Evolutionary conservation across 2,329 filamentous ascomycete species (phyloP).

Genomic region (Onygenales sp.): DNA sequence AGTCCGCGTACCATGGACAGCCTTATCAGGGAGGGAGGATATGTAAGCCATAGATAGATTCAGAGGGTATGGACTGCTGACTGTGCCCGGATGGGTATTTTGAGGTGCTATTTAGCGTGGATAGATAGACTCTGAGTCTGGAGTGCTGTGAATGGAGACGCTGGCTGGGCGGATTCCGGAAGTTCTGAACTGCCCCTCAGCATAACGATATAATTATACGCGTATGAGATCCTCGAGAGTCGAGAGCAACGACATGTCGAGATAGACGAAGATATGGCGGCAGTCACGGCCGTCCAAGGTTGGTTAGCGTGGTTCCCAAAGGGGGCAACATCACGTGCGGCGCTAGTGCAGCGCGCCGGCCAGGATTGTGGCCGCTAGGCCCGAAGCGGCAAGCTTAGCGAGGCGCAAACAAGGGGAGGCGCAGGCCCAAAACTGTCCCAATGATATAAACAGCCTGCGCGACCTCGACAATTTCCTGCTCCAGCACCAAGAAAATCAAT

Average conservation of each 20-base stretch:
- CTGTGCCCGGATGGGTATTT: too few relatives aligned
- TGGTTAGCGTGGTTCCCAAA: neutral
- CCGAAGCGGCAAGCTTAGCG: conserved; percentile 19
- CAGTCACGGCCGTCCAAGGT: neutral
- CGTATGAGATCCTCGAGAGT: too few relatives aligned
- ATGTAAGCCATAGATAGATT: neutral
- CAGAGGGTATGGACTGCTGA: too few relatives aligned
- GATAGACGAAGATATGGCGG: neutral
- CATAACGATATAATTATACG: too few relatives aligned
- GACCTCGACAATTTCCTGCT: conserved; percentile 26
- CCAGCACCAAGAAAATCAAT: neutral
- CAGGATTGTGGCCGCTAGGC: conserved; percentile 14
- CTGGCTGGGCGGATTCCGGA: too few relatives aligned
- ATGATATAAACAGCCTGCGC: conserved; percentile 40
- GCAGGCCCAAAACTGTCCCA: conserved; percentile 27
- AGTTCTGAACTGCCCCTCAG: too few relatives aligned
- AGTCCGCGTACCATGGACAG: neutral
- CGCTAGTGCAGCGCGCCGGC: neutral
- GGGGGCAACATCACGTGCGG: conserved; percentile 10
- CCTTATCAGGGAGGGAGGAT: neutral
- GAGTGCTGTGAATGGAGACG: too few relatives aligned
- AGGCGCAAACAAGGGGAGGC: conserved; percentile 31
- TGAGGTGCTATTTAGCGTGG: too few relatives aligned
- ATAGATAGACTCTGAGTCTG: too few relatives aligned
- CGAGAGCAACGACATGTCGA: too few relatives aligned